Evolutionary conservation across 768 basidiomycete genomes (phyloP), one percentile per base, ranked within the genome.

Genomic region (Hebeloma cylindrosporum): DNA sequence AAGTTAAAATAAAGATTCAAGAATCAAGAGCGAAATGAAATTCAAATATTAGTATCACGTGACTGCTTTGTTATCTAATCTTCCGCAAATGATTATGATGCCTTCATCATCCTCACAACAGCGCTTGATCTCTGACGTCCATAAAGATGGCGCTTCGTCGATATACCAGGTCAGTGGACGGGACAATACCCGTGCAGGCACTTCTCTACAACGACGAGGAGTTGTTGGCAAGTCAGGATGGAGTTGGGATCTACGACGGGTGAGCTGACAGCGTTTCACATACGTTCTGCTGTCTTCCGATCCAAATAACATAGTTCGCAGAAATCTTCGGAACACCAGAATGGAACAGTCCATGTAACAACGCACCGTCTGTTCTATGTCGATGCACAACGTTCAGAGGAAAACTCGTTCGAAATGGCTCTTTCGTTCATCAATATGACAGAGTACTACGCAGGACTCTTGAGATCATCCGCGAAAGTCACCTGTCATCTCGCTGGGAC

Each of bases 171-270:
- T 52, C 66, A 17, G 69, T 88, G 4, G 88, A 92, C 51, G 88
- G 88, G 16, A 81, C 84, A 0, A 88, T 91, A 30, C 90, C 91
- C 4, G 70, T 91, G 11, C 73, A 72, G 17, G 89, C 88, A 1
- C 70, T 89, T 11, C 71, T 93, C 0, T 93, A 89, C 58, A 73
- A 78, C 10, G 90, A 93, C 44, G 95, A 98, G 65, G 80, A 81
- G 33, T 69, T 88, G 22, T 67, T 88, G 2, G 72, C 79, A 5
- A 79, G 75, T 33, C 90, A 92, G 59, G 86, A 91, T 33, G 70
- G 69, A 39, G 84, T 97, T 4, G 94, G 94, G 1, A 83, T 98
- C 43, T 98, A 98, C 58, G 85, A 93, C 53, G 92, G 91, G 93
- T 94, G 63, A 50, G 84, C 68, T 21, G 28, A 47, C 22, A 54